phyloP scores from a whole-genome alignment of 495 filamentous ascomycete species.

The Hypoxylon intermedium region DNA sequence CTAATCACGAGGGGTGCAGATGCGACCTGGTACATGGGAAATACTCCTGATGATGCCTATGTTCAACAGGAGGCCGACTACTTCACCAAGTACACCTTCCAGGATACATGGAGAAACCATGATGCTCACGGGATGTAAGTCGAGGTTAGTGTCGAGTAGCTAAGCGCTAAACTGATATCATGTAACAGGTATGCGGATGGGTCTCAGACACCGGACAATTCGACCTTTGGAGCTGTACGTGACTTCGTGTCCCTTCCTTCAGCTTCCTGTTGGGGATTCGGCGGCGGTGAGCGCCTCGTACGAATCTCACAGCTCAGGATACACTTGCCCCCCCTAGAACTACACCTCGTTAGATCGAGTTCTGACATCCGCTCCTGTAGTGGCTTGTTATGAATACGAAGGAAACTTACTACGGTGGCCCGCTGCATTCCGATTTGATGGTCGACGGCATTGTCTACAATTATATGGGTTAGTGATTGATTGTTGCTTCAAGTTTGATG shows the following conservation, averaged over 20 bases:
- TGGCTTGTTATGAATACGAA: conserved; percentile 68
- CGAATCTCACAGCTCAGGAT: neutral
- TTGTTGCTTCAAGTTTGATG: neutral
- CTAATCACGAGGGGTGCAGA: conserved; percentile 46
- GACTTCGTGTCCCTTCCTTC: neutral
- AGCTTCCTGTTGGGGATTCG: neutral
- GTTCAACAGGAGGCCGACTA: conserved; percentile 61
- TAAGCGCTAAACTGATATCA: conserved; percentile 1
- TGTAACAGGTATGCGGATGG: conserved; percentile 56
- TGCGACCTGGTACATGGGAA: conserved; percentile 65
- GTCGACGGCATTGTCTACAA: conserved; percentile 62
- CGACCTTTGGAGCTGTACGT: conserved; percentile 55
- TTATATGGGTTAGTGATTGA: conserved; percentile 39
- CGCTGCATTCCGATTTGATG: conserved; percentile 61
- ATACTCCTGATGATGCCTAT: conserved; percentile 60
- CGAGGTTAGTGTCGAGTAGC: neutral
- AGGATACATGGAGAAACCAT: conserved; percentile 60
- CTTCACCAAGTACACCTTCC: conserved; percentile 67
- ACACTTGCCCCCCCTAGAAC: neutral
- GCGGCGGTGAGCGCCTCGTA: neutral
- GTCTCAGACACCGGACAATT: conserved; percentile 52
- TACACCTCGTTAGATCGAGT: neutral
- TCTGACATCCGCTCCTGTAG: conserved; percentile 12
- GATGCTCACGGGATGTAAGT: conserved; percentile 58
- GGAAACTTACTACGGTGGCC: conserved; percentile 66